Evolutionary conservation across 192 early-diverging fungal genomes (phyloP).

Genomic region (Gonapodya sp.): DNA sequence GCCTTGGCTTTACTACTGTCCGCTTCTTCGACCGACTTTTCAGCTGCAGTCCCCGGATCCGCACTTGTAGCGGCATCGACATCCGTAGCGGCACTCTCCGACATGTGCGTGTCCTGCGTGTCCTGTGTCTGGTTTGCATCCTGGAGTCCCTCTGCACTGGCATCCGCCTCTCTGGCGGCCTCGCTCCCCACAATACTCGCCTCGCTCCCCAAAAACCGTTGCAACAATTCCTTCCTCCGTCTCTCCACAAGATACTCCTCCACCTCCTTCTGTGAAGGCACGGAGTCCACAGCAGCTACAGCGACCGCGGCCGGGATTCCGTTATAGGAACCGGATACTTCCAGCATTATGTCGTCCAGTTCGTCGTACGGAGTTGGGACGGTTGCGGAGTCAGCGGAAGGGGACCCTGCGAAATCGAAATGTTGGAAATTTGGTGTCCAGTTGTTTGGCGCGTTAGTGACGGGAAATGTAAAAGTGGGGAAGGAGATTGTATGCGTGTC

Average conservation of each 20-base stretch:
- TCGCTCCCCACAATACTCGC: neutral
- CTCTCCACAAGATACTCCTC: slow-evolving; percentile 63
- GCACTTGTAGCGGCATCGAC: too few relatives aligned
- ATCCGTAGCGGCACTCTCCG: too few relatives aligned
- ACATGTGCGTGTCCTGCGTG: too few relatives aligned
- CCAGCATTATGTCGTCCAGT: neutral
- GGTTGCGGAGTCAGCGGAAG: neutral
- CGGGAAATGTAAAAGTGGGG: too few relatives aligned
- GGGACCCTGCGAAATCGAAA: neutral
- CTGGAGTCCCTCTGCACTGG: too few relatives aligned
- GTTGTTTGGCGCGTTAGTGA: too few relatives aligned
- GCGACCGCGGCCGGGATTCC: neutral
- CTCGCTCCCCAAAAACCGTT: slow-evolving; percentile 17
- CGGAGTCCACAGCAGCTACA: slow-evolving; percentile 17
- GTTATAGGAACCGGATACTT: neutral
- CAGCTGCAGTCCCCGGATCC: too few relatives aligned
- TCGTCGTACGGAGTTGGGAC: neutral
- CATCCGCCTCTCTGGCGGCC: neutral
- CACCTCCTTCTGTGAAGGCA: slow-evolving; percentile 65
- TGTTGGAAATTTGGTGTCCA: too few relatives aligned
- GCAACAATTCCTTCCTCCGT: slow-evolving; percentile 49
- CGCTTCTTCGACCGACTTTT: too few relatives aligned
- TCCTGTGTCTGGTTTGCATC: too few relatives aligned
- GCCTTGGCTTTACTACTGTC: neutral
- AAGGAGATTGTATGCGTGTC: too few relatives aligned